Evolutionary conservation across 768 basidiomycete species (phyloP), one percentile per base, ranked within the genome.

Genomic region (Harrya chromipes): DNA sequence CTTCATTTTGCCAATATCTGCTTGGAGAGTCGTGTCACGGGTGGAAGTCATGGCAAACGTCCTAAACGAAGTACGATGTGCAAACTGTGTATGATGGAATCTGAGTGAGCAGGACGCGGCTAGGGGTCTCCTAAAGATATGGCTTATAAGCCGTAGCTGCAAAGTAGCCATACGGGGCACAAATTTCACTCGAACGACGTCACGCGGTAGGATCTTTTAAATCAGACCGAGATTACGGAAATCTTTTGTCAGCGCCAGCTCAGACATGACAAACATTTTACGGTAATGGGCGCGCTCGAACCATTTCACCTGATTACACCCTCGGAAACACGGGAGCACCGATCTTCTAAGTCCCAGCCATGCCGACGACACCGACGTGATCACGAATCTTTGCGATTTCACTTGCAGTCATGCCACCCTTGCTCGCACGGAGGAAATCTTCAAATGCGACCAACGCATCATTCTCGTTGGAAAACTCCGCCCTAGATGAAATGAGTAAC

Each of bases 351-450:
- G 79, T 84, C 12, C 92, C 92, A 19, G 84, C 88, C 92, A 94
- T 94, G 24, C 93, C 94, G 36, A 83, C 76, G 21, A 95, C 79
- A 5, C 93, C 93, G 16, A 93, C 87, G 19, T 77, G 74, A 65
- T 97, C 95, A 41, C 95, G 79, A 59, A 97, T 93, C 74, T 81
- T 89, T 13, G 95, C 95, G 49, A 97, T 90, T 64, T 97, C 90
- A 52, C 76, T 83, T 0, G 91, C 83, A 16, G 82, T 88, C 60
- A 99, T 75, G 23, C 78, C 78, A 7, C 82, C 85, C 64, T 94
- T 94, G 66, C 83, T 84, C 0, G 85, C 87, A 17, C 82, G 73
- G 56, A 98, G 78, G 71, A 92, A 95, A 47, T 85, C 83, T 69
- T 97, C 94, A 70, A 91, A 97, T 1, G 85, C 89, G 14, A 70